These are phyloP conservation scores for Chlamydomonas reinhardtii DNA, from an alignment of 163 green algal genomes.

Conservation along the genomic window DNA sequence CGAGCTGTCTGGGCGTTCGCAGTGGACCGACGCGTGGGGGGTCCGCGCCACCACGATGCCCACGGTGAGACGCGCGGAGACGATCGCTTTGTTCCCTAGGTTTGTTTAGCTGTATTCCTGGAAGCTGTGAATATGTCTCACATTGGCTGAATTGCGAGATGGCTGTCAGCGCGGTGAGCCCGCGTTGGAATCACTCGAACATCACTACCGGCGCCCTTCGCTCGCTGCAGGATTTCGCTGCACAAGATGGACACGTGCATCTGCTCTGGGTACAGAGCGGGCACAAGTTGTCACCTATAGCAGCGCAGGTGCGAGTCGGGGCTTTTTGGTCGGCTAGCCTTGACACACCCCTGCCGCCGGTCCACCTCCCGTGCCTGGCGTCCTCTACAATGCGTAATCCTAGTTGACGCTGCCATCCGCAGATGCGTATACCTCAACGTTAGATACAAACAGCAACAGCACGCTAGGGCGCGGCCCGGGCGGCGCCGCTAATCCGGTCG, in stretches of 20 bases:
- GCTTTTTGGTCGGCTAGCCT: not conserved
- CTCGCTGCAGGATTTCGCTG: not conserved
- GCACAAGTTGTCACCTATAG: not conserved
- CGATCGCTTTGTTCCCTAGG: not conserved
- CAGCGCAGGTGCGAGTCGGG: not conserved
- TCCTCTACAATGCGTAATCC: not conserved
- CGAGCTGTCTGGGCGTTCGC: slow-evolving; percentile 26
- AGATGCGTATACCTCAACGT: too few relatives aligned
- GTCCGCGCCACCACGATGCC: not conserved
- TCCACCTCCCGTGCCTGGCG: not conserved
- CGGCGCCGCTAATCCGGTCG: not conserved
- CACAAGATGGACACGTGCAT: not conserved
- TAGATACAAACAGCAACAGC: too few relatives aligned
- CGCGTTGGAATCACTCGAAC: not conserved
- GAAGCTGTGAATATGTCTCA: not conserved
- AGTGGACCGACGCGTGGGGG: not conserved
- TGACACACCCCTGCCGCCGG: too few relatives aligned
- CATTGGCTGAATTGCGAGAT: not conserved
- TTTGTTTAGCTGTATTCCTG: not conserved
- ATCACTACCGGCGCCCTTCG: not conserved
- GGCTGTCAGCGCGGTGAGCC: not conserved
- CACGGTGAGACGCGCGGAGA: not conserved
- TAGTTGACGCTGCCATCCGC: not conserved
- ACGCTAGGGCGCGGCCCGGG: too few relatives aligned
- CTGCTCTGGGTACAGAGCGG: not conserved